Evolutionary conservation across 179 eudicot genomes (phyloP), one percentile per base, ranked within the genome.

Genomic region (Gypsophila paniculata): DNA sequence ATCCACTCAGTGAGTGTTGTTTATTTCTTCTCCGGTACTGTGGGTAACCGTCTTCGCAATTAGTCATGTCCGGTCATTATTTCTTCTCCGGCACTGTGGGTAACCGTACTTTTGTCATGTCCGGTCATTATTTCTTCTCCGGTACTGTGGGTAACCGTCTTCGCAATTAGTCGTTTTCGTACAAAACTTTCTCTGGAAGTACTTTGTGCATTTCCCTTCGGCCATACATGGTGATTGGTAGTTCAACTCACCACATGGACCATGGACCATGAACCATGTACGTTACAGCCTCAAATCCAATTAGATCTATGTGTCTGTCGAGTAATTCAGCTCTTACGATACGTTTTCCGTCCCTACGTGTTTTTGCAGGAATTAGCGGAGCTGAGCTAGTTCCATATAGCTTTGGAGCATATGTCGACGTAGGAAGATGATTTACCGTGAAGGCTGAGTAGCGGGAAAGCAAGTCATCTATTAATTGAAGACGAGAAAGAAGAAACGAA

Each of bases 131-230:
- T 75, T 60, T 11, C 74, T 68, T 8, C 75, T 25, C 2, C 68
- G 54, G 14, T 84, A 81, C 0, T 72, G 26, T 0, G 61, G 76
- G 17, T 49, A 82, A 10, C 85, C 84, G 3, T 79, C 72, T 6
- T 70, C 66, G 15, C 68, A 74, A 0, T 75, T 14, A 0, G 49
- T 51, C 0, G 82, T 79, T 13, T 7, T 2, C 0, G 19, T 9
- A 3, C 21, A 51, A 11, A 72, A 68, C 6, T 6, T 36, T 6
- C 39, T 36, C 6, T 2, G 39, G 39, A 2, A 36, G 39, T 36
- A 36, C 6, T 7, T 79, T 1, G 69, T 26, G 63, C 82, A 80
- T 32, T 15, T 18, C 0, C 73, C 39, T 2, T 75, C 34, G 0
- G 1, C 1, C 80, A 80, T 82, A 64, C 80, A 83, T 0, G 72